Base-by-base conservation (phyloP, 1,284 basidiomycete genomes). In the Apiotrichum laibachii region DNA sequence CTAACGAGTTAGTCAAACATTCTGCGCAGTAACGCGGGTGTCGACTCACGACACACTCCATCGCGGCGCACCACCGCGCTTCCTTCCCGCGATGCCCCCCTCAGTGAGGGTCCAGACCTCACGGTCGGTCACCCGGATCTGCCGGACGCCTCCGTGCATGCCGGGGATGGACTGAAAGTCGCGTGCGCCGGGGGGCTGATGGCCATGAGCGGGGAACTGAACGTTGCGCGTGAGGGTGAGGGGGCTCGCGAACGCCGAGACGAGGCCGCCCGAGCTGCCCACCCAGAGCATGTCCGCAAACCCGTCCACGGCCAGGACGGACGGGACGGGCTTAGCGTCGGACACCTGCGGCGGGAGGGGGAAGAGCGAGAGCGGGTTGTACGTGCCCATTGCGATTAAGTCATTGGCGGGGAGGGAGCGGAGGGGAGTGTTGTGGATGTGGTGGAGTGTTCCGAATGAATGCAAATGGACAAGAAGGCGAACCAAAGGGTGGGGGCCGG, bases 201-300 rank as follows among this genome's bases (percentile, higher is more conserved):
- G 86, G 16, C 80, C 80, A 60, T 81, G 80, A 9, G 77, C 77
- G 11, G 85, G 87, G 72, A 90, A 93, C n/a, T 84, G 84, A 31
- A 92, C 88, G 56, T 80, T 77, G 18, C 75, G 75, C 1, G 88
- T 70, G 52, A 80, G 75, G 3, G 74, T 68, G 1, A 80, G 69
- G 31, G 81, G 80, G 16, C 87, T 85, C 73, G 89, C 87, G 71
- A 88, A 86, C 0, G 90, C 88, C 39, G 83, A 79, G 57, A 96
- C 82, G 62, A 82, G 81, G 9, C 95, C 94, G 42, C 84, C 79
- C 55, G 86, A 85, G 19, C 85, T 84, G 47, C 92, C 94, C 50
- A 88, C 82, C 92, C 93, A 96, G 40, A 98, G 80, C 15, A 89
- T 85, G 76, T 97, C 93, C 1, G 90, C 88, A 45, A 89, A 87